Conservation (phyloP, 2,329 filamentous ascomycete species). For the Aspergillus calidoustus region DNA sequence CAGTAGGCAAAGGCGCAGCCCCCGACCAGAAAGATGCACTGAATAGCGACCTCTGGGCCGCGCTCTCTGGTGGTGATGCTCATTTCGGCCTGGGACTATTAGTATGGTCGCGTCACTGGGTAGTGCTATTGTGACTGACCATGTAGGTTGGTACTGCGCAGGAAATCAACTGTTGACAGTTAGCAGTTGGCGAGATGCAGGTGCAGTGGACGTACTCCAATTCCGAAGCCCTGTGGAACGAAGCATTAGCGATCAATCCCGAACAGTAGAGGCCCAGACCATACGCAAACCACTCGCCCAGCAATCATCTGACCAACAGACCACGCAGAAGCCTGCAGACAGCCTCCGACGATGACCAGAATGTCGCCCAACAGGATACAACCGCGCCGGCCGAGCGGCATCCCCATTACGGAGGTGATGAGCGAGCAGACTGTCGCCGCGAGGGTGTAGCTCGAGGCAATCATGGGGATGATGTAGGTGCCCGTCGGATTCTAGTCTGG, state of each 20-base stretch:
- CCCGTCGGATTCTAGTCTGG: neutral
- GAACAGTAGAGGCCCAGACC: neutral
- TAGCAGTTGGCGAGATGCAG: neutral
- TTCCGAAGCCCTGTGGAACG: constrained; percentile 1
- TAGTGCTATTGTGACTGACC: neutral
- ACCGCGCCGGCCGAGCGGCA: neutral
- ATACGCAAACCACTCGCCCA: neutral
- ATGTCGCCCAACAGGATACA: constrained; percentile 6
- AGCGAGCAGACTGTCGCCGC: constrained; percentile 4
- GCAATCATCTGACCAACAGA: constrained; percentile 3
- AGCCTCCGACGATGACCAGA: constrained; percentile 1
- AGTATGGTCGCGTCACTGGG: neutral
- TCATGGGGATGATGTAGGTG: constrained; percentile 9
- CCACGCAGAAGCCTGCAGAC: constrained; percentile 3
- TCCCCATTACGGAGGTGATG: neutral
- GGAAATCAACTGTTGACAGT: neutral
- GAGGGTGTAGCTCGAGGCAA: constrained; percentile 2
- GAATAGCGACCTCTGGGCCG: neutral
- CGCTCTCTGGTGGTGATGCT: constrained; percentile 5
- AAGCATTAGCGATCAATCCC: neutral
- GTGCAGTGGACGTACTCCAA: neutral
- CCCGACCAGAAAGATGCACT: constrained; percentile 8
- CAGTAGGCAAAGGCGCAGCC: constrained; percentile 2
- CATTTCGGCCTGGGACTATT: neutral
- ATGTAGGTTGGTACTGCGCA: constrained; percentile 5